phyloP scores from a whole-genome alignment of 306 rosid genomes.

The Lithocarpus polystachyus region DNA sequence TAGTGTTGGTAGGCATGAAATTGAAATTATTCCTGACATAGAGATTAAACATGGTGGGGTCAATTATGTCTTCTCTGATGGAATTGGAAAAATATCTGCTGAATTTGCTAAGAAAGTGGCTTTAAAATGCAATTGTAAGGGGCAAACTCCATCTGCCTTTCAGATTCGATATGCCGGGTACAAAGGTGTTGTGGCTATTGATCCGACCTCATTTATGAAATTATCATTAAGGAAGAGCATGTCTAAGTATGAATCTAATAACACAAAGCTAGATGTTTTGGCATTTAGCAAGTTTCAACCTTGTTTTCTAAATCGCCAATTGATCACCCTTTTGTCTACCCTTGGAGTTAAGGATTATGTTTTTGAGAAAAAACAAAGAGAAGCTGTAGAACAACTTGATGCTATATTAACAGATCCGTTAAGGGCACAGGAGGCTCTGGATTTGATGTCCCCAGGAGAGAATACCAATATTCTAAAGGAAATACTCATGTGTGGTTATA shows the following conservation, averaged over 20 bases:
- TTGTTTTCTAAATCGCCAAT: slow-evolving; percentile 75
- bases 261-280: slow-evolving; percentile 69
- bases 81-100: slow-evolving; percentile 82
- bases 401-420: slow-evolving; percentile 58
- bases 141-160: slow-evolving; percentile 63
- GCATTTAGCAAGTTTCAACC: slow-evolving; percentile 62
- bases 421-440: slow-evolving; percentile 68
- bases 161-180: slow-evolving; percentile 89
- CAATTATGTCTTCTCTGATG: slow-evolving; percentile 74
- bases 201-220: slow-evolving; percentile 59
- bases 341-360: slow-evolving; percentile 57
- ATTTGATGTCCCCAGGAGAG: slow-evolving; percentile 77
- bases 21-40: slow-evolving; percentile 57
- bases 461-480: slow-evolving; percentile 68
- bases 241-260: slow-evolving; percentile 61
- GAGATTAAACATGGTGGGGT: slow-evolving; percentile 1
- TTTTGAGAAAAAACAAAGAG: slow-evolving; percentile 62
- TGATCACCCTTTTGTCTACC: slow-evolving; percentile 76
- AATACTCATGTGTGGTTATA: slow-evolving; percentile 69
- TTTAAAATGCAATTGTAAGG: slow-evolving; percentile 49
- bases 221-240: slow-evolving; percentile 77
- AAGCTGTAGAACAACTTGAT: slow-evolving; percentile 56
- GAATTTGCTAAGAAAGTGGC: slow-evolving; percentile 68
- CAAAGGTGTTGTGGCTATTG: slow-evolving; percentile 90
- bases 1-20: slow-evolving; percentile 43